These are phyloP conservation scores for Thecaphora frezii DNA, from an alignment of 1,284 basidiomycete species.

Conservation along the genomic window DNA sequence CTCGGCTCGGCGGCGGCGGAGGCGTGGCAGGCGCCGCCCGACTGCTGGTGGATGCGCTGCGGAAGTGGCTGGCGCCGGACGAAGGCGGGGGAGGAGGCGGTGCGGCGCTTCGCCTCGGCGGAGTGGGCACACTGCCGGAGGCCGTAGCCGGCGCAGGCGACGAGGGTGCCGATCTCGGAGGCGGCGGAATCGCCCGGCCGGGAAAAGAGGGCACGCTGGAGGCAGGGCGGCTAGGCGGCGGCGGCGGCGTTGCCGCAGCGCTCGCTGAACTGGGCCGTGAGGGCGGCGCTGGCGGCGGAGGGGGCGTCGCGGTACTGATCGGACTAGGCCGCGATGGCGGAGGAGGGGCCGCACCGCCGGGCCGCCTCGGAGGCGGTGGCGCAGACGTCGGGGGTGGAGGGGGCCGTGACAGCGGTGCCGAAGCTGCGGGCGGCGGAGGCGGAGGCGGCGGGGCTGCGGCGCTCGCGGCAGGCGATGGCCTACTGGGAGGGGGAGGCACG, in stretches of 20 bases:
- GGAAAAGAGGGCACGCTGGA: slow-evolving; percentile 10
- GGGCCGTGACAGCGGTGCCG: slow-evolving; percentile 1
- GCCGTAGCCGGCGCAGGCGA: slow-evolving; percentile 6
- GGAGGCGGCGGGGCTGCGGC: slow-evolving; percentile 11
- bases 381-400: slow-evolving; percentile 11
- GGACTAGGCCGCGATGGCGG: slow-evolving; percentile 13
- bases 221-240: slow-evolving; percentile 13
- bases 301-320: slow-evolving; percentile 1
- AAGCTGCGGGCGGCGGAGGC: slow-evolving; percentile 13
- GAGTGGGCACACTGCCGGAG: slow-evolving; percentile 10
- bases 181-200: slow-evolving; percentile 6
- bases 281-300: slow-evolving; percentile 11
- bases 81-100: slow-evolving; percentile 72
- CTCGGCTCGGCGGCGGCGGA: slow-evolving; percentile 81
- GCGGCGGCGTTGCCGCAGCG: slow-evolving; percentile 6
- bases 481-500: slow-evolving; percentile 28
- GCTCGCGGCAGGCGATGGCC: slow-evolving; percentile 18
- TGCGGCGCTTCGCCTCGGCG: slow-evolving; percentile 75
- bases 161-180: slow-evolving; percentile 10
- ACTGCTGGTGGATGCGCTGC: slow-evolving; percentile 7
- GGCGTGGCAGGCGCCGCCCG: slow-evolving; percentile 18
- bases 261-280: slow-evolving; percentile 9
- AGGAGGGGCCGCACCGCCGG: slow-evolving; percentile 2
- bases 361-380: slow-evolving; percentile 2
- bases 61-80: slow-evolving; percentile 25